Evolutionary conservation across 1,139 yeast species (phyloP), one percentile per base, ranked within the genome.

Genomic region (Pichia sp.): DNA sequence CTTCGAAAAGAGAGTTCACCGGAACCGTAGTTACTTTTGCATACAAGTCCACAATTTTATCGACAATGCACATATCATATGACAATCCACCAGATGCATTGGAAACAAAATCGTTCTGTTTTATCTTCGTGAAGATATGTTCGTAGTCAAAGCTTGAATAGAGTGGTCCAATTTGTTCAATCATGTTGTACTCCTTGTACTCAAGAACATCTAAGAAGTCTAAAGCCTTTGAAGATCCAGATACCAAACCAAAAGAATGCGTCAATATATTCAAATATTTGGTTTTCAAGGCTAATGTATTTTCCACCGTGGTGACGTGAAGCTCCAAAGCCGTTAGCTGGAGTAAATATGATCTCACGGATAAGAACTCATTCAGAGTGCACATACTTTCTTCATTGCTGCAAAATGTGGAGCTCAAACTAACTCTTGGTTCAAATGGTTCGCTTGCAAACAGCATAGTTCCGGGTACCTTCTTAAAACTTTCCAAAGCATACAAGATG

Each of bases 271-370:
- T 64, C 23, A 78, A 62, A 46, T 81, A 81, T 19, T 67, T 63
- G 18, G 69, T 65, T 20, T 74, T 71, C 43, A 77, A 67, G 1
- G 82, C 67, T 2, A 71, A 58, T 0, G 85, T 71, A 2, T 77
- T 74, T 22, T 54, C 50, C 3, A 49, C 51, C 2, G 79, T 68
- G n/a, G 77, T 65, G 39, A 69, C 69, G 51, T 82, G 87, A 22
- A 86, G 64, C 46, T 85, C 93, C 39, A 81, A 59, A n/a, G 91
- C 73, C 38, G 85, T 59, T 48, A 77, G 76, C 45, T 81, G 84
- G 23, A 85, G 61, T 7, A 81, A 61, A 20, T 69, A 63, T 31
- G 76, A 71, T 51, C 94, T 69, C 46, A 76, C 80, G 30, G 64
- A 68, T 39, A 81, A 67, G 48, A 84, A 82, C 1, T 77, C 65